Base-by-base conservation (phyloP, 2,329 filamentous ascomycete species). In the Colletotrichum sp. region DNA sequence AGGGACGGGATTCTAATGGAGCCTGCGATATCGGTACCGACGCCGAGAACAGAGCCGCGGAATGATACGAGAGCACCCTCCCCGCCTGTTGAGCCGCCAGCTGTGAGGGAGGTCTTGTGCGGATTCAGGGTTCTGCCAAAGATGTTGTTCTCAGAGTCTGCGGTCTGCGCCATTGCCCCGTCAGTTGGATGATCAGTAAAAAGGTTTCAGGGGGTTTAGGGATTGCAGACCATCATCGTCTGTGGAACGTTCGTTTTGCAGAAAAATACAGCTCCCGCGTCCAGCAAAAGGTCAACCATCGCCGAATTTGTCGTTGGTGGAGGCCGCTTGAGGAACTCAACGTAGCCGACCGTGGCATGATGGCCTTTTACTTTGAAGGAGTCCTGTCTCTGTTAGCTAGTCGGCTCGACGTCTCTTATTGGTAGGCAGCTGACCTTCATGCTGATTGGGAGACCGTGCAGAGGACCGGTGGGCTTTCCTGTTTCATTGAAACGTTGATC, bases 191-290 rank as follows among this genome's bases (percentile, higher is more conserved):
- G 13, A 36, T 36, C 13, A 14, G 34, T 7, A 13, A 36, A 36
- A 12, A 34, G 34, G 13, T 14, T 36, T 14, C 34, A 7, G 13
- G 34, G 32, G 32, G 34, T 6, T 0, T 36, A 14, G 14, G 14
- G 24, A 18, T 56, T n/a, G 43, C 76, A 5, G 10, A 84, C 86
- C 78, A 85, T 85, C 72, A 91, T 82, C 0, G 89, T 90, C 76
- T 92, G 90, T 2, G 93, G 92, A 3, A 94, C 86, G 78, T 94
- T 94, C 1, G 93, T 94, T 83, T 94, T 94, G 77, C 90, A 88
- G 77, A 94, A 93, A n/a, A 93, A 83, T 0, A 95, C 87, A 1
- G 93, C 93, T 2, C 93, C 93, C 0, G 91, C 86, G 21, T 87
- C 85, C 30, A 90, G 83, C 5, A 95, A 82, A 1, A 93, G 84